Evolutionary conservation across 768 basidiomycete species (phyloP).

Genomic region (Mycena latifolia): DNA sequence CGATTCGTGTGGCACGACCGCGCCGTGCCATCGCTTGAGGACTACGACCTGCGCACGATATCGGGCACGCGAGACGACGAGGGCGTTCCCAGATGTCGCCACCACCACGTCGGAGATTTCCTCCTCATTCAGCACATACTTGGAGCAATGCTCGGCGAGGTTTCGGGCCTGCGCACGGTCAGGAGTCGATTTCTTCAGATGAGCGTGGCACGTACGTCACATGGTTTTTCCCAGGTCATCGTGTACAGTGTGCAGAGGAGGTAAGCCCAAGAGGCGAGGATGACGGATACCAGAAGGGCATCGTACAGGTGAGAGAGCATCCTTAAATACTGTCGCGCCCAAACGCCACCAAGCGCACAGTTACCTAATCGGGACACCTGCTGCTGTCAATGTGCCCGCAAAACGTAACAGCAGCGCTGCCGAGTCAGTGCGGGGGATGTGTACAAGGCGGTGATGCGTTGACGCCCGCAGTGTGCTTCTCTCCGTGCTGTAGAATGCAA

Average conservation of each 20-base stretch:
- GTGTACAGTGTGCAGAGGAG: constrained; percentile 10
- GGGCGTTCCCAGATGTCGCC: constrained; percentile 18
- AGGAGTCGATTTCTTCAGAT: background rate
- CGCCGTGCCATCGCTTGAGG: constrained; percentile 34
- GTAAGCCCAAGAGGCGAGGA: constrained; percentile 27
- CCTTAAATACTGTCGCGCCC: constrained; percentile 15
- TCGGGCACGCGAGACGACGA: constrained; percentile 18
- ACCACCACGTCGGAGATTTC: constrained; percentile 5
- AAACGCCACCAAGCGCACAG: background rate
- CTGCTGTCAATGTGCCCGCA: background rate
- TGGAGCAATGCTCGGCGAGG: constrained; percentile 26
- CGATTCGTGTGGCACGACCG: constrained; percentile 7
- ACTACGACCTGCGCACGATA: constrained; percentile 20
- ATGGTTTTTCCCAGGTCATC: constrained; percentile 5
- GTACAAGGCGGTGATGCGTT: background rate
- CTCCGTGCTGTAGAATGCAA: background rate
- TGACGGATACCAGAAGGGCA: constrained; percentile 13
- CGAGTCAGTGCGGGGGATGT: constrained; percentile 1
- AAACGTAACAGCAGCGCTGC: constrained; percentile 1
- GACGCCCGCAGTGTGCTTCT: background rate
- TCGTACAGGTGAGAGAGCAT: constrained; percentile 15
- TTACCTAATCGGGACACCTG: constrained; percentile 12
- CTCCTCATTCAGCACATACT: constrained; percentile 17
- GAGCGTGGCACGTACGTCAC: constrained; percentile 17
- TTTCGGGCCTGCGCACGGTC: constrained; percentile 25